Base-by-base conservation (phyloP, 1,284 basidiomycete species). In the Naganishia cerealis region DNA sequence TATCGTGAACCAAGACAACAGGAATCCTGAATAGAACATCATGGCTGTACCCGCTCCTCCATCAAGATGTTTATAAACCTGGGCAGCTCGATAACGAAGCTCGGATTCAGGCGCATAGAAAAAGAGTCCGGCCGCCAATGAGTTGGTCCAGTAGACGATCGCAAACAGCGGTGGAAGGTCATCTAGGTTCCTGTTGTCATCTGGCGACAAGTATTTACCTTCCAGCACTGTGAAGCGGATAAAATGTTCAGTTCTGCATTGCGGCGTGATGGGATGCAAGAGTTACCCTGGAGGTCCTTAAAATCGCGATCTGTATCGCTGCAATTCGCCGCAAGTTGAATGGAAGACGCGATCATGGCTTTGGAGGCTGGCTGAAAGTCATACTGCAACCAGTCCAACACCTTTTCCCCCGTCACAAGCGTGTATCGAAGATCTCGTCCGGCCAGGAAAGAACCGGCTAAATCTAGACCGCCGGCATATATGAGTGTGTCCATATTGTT, bases 401-500 rank as follows among this genome's bases (percentile, higher is more conserved):
- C 52, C 61, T 63, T 53, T 53, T 63, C 50, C 12, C 61, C 61
- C 2, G 61, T 63, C 18, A 42, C 21, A 26, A 63, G 33, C 5
- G 61, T 63, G 33, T 54, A 54, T 15, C 50, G 61, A 5, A 63
- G 38, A 39, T 63, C 61, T 54, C 63, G 26, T n/a, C 67, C 67
- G 12, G 56, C 42, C 15, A 69, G 56, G 15, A 69, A 46, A 2
- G 63, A 54, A 10, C 54, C 48, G 3, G 59, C 55, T 24, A 65
- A 40, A 9, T 65, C 62, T 36, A 68, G 33, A n/a, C 55, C 67
- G 24, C 21, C 13, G 10, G 62, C 62, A 24, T 66, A 69, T 18
- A 52, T 48, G 8, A 69, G 67, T 8, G 63, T 66, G 33, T 69
- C 67, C 50, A 63, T 54, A n/a, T 63, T 63, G 24, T 63, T 53